A percentile compares a stretch with the other conserved stretches of the same genome.
These are phyloP conservation scores for Neonectria magnoliae DNA, from an alignment of 2,329 filamentous ascomycete genomes.

Conservation along the genomic window DNA sequence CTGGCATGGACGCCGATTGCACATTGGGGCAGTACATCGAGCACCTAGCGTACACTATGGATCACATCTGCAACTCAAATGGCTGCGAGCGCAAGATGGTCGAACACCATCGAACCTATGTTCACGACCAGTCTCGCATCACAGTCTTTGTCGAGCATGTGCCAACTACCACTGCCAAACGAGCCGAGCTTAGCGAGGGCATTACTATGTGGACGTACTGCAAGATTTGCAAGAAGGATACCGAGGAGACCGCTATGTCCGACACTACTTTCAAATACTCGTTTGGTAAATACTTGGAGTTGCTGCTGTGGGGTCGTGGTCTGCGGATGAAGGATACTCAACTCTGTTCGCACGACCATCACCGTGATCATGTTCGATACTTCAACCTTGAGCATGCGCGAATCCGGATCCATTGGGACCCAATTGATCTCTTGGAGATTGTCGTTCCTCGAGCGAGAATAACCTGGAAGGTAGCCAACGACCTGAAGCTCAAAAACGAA, in stretches of 20 bases:
- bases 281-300: conserved; percentile 96
- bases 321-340: conserved; percentile 77
- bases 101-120: conserved; percentile 95
- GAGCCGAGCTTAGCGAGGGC: conserved; percentile 62
- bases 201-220: conserved; percentile 99
- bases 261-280: conserved; percentile 97
- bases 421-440: conserved; percentile 92
- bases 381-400: conserved; percentile 90
- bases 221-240: conserved; percentile 90
- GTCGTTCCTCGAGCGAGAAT: conserved; percentile 89
- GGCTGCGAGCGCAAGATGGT: conserved; percentile 89
- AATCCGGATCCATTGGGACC: conserved; percentile 90
- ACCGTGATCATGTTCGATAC: conserved; percentile 90
- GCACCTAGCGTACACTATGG: conserved; percentile 81
- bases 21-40: conserved; percentile 96
- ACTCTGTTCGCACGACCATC: conserved; percentile 87
- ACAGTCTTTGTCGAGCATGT: conserved; percentile 82
- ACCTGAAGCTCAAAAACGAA: conserved; percentile 91
- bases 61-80: conserved; percentile 81
- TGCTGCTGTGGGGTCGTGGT: conserved; percentile 94
- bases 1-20: conserved; percentile 82
- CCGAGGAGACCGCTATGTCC: conserved; percentile 90
- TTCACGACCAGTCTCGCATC: conserved; percentile 93
- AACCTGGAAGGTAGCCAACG: conserved; percentile 98
- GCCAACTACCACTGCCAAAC: conserved; percentile 54